Evolutionary conservation across 805 yeast genomes (phyloP), one percentile per base, ranked within the genome.

Genomic region (Ogataea pini): DNA sequence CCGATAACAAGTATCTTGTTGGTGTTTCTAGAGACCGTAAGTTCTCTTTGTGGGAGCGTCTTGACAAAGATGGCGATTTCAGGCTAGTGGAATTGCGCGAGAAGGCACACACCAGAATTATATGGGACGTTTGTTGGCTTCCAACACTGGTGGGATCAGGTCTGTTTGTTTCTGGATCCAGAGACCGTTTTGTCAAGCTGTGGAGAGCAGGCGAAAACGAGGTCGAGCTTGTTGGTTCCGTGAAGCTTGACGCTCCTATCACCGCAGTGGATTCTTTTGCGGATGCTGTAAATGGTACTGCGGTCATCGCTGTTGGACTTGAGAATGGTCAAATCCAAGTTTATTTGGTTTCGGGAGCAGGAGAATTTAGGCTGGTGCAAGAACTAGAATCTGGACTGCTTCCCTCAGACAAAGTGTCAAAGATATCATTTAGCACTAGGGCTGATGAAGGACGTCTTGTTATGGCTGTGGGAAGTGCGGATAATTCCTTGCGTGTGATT

Each of bases 111-210:
- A 67, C 85, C 1, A 80, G 97, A 67, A 92, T 94, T 58, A 80
- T 94, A 36, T 95, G 99, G 99, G 98, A 94, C 69, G 84, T 92
- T 63, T 79, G 86, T 32, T 94, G 97, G 96, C 71, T 83, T 0
- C 89, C 90, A 4, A 50, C 59, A n/a, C 70, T 60, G 3, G 62
- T 61, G 42, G 76, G 56, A n/a, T 31, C 47, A 3, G 55, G 57
- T 10, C 63, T 64, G n/a, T 91, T 92, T 60, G 61, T 87, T n/a
- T 91, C 97, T 0, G 92, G 83, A 0, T 85, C 96, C 1, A 79
- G 99, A 65, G 99, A 94, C 64, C 87, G 81, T 62, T 73, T 77
- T 7, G 65, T 91, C 44, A 88, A 87, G 62, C 59, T 83, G 5
- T 90, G 97, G 97, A 47, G 39, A 17, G 53, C 51, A 4, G 50